Evolutionary conservation across 192 early-diverging fungal species (phyloP).

Genomic region (Allomyces javanicus): DNA sequence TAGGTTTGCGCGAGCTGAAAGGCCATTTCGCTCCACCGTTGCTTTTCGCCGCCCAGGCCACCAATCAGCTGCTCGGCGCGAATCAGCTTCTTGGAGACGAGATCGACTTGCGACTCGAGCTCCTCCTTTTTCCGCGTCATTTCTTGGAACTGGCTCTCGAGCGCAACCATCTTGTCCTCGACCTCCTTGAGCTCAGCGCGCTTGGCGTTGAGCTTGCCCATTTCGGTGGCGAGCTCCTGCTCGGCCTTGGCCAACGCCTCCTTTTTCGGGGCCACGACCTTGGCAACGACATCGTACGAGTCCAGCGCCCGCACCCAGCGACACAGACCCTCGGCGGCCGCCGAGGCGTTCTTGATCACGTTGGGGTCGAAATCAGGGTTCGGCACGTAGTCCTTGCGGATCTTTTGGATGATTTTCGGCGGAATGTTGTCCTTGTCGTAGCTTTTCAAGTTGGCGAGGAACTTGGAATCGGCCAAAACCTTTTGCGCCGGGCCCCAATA

Average conservation of each 20-base stretch:
- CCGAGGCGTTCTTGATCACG: conserved; percentile 82
- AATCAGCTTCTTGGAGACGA: conserved; percentile 77
- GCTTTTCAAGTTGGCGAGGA: conserved; percentile 87
- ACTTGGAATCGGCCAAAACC: conserved; percentile 83
- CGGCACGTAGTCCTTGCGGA: conserved; percentile 60
- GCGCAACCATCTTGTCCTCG: conserved; percentile 68
- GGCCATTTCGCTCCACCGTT: conserved; percentile 76
- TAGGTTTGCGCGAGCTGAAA: conserved; percentile 84
- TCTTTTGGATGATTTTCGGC: conserved; percentile 49
- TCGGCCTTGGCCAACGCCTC: conserved; percentile 73
- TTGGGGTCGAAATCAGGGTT: conserved; percentile 87
- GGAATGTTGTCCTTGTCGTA: conserved; percentile 79
- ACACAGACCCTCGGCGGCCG: conserved; percentile 92
- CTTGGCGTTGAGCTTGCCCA: conserved; percentile 45
- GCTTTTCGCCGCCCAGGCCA: conserved; percentile 82
- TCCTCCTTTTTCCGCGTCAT: conserved; percentile 78
- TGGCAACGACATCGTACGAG: conserved; percentile 72
- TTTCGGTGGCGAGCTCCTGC: conserved; percentile 48
- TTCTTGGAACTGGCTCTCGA: conserved; percentile 89
- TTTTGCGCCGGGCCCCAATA: conserved; percentile 83
- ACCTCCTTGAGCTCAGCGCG: conserved; percentile 62
- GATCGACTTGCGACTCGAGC: conserved; percentile 84
- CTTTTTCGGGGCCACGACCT: conserved; percentile 84
- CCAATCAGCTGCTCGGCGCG: conserved; percentile 68
- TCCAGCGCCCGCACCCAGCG: conserved; percentile 98